Conservation (phyloP, 441 rosid genomes). For the Brassica balearica region DNA sequence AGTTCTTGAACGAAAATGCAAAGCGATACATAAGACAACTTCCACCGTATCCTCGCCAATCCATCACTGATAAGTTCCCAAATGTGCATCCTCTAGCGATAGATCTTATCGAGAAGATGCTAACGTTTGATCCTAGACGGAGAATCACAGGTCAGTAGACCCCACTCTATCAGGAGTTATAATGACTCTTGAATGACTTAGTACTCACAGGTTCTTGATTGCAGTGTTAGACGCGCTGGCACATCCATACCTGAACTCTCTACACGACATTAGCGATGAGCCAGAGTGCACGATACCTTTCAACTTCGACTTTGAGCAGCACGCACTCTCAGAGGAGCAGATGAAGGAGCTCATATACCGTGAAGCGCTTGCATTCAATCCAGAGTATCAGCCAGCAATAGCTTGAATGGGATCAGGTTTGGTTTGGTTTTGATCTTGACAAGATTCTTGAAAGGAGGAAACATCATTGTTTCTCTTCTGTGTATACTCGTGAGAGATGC, state of each 20-base stretch:
- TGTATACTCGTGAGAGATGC: slow-evolving; percentile 42
- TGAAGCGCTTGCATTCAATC: slow-evolving; percentile 92
- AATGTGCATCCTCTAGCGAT: slow-evolving; percentile 74
- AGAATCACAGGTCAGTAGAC: slow-evolving; percentile 71
- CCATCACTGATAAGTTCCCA: slow-evolving; percentile 81
- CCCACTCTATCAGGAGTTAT: neutral
- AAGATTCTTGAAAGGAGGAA: slow-evolving; percentile 9
- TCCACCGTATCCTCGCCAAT: slow-evolving; percentile 67
- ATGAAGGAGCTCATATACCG: slow-evolving; percentile 87
- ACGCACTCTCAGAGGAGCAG: slow-evolving; percentile 80
- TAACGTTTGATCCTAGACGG: slow-evolving; percentile 86
- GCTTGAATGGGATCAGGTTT: slow-evolving; percentile 23
- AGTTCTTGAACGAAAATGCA: slow-evolving; percentile 85
- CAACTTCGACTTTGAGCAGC: slow-evolving; percentile 90
- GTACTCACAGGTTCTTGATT: slow-evolving; percentile 26
- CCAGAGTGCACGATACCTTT: slow-evolving; percentile 83
- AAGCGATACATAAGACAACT: slow-evolving; percentile 83
- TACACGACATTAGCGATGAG: slow-evolving; percentile 88
- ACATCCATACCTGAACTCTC: slow-evolving; percentile 82
- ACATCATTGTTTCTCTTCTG: slow-evolving; percentile 37
- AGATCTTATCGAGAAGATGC: slow-evolving; percentile 91
- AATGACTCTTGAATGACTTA: slow-evolving; percentile 4
- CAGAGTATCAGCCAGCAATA: slow-evolving; percentile 67
- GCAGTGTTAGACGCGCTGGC: slow-evolving; percentile 89
- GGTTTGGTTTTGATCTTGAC: slow-evolving; percentile 20